Evolutionary conservation across 2,329 filamentous ascomycete species (phyloP), one percentile per base, ranked within the genome.

Genomic region (Samsoniella hepiali): DNA sequence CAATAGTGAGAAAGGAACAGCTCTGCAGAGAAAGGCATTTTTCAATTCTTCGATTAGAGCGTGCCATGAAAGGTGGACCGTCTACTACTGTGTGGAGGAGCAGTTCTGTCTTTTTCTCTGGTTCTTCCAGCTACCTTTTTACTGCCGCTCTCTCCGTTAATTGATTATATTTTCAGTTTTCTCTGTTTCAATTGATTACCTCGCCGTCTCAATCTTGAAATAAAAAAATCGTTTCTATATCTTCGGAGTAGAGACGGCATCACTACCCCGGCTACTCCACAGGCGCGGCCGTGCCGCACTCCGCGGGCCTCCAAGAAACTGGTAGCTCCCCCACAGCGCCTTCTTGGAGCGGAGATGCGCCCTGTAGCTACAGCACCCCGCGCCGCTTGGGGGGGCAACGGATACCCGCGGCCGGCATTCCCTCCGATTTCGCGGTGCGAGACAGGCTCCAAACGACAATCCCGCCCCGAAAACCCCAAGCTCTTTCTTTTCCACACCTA

Each of bases 391-490:
- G 40, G 59, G 34, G 45, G n/a, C 45, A 17, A 49, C 55, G 62
- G 62, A 47, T 47, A 54, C 55, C 62, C 54, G 44, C 62, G 56
- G 56, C 57, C 57, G 62, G 62, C 50, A 49, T 57, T 63, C 49
- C 56, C 62, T 64, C 62, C 62, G 62, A 64, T 64, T 50, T 55
- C 55, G 62, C 49, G 55, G 32, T 49, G 47, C 44, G 29, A 54
- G 22, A n/a, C 8, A 9, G 45, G 29, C 49, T 58, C 13, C n/a
- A 40, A 22, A 9, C 54, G 31, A 34, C 22, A 31, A 27, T 63
- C 6, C 51, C 40, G 27, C 29, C 9, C 36, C 29, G 17, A 9
- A 3, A 42, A 29, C 7, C 47, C 27, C n/a, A 31, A 49, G 22
- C 50, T 36, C n/a, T 44, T 56, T 29, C 38, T 29, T 10, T 49